Conservation (phyloP, 208 protist genomes). For the Leishmania martiniquensis region DNA sequence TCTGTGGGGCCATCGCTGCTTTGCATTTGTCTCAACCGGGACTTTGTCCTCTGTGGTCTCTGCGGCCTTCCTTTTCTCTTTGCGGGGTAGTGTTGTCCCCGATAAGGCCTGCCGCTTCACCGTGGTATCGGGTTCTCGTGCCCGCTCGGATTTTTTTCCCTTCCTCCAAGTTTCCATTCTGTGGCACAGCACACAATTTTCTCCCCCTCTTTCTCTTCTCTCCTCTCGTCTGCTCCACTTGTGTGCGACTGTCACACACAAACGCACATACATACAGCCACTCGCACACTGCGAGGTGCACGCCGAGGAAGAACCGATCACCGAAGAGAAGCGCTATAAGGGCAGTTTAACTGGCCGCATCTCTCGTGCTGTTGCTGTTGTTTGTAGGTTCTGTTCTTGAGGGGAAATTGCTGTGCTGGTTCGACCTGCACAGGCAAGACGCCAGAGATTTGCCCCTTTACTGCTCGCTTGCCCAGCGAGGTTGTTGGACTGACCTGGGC, state of each 20-base stretch:
- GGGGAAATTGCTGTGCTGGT: not conserved
- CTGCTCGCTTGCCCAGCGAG: too few species aligned
- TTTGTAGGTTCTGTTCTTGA: not conserved
- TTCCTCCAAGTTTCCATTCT: too few species aligned
- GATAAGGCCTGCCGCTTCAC: not conserved
- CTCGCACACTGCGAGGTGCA: not conserved
- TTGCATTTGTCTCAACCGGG: not conserved
- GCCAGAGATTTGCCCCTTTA: not conserved
- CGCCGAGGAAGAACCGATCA: not conserved
- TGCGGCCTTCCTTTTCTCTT: not conserved
- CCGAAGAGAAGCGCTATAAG: not conserved
- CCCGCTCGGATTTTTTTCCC: too few species aligned
- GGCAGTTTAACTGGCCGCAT: not conserved
- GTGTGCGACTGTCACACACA: not conserved
- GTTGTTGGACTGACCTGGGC: not conserved
- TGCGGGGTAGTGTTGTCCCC: not conserved
- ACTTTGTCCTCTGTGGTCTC: not conserved
- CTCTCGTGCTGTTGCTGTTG: not conserved
- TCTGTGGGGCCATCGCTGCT: not conserved
- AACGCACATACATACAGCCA: not conserved
- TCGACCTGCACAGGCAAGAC: not conserved
- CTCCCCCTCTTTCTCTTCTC: not conserved
- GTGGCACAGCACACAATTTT: too few species aligned
- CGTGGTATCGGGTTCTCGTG: not conserved
- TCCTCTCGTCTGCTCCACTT: not conserved